Conservation (phyloP, 805 yeast species). For the Kockiozyma suomiensis region DNA sequence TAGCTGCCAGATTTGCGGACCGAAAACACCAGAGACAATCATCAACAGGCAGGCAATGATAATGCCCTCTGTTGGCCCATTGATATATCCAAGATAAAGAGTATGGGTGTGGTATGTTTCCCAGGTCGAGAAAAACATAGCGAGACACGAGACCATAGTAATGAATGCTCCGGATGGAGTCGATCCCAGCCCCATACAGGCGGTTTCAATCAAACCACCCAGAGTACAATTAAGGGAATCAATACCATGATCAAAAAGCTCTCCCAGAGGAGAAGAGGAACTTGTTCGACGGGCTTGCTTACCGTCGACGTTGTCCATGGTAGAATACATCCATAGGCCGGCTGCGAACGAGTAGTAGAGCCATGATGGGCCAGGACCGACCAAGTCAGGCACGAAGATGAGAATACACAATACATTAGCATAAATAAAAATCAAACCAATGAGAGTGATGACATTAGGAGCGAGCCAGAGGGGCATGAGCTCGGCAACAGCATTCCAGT, state of each 20-base stretch:
- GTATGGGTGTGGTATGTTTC: slow-evolving; percentile 44
- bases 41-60: slow-evolving; percentile 62
- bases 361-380: slow-evolving; percentile 68
- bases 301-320: slow-evolving; percentile 97
- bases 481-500: slow-evolving; percentile 78
- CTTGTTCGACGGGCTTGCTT: slow-evolving; percentile 90
- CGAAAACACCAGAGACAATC: slow-evolving; percentile 65
- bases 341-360: slow-evolving; percentile 75
- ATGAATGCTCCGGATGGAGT: slow-evolving; percentile 74
- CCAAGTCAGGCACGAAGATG: slow-evolving; percentile 70
- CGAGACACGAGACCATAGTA: slow-evolving; percentile 69
- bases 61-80: slow-evolving; percentile 97
- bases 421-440: slow-evolving; percentile 73
- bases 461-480: slow-evolving; percentile 91
- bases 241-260: slow-evolving; percentile 88
- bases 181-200: slow-evolving; percentile 78
- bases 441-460: slow-evolving; percentile 85
- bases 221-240: slow-evolving; percentile 78
- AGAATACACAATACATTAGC: slow-evolving; percentile 64
- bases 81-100: slow-evolving; percentile 73
- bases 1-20: slow-evolving; percentile 67
- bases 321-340: slow-evolving; percentile 87
- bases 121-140: slow-evolving; percentile 44
- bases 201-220: slow-evolving; percentile 70
- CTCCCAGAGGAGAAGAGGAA: slow-evolving; percentile 93